A percentile compares a stretch with the other conserved stretches of the same genome.
phyloP scores from a whole-genome alignment of 768 basidiomycete genomes.

The Crassisporium funariophilum region DNA sequence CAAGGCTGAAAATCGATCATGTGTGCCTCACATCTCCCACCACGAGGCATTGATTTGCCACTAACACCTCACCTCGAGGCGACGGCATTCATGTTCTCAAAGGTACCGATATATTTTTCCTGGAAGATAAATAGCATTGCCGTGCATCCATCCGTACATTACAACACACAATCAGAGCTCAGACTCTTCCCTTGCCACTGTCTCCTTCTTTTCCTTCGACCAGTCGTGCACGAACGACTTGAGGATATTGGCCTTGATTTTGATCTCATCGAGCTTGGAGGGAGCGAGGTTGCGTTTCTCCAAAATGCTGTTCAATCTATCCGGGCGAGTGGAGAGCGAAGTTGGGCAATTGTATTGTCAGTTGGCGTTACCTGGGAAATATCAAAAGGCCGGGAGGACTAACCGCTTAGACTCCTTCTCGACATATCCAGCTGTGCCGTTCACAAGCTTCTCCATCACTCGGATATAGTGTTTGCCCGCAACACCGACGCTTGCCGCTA shows the following conservation, averaged over 20 bases:
- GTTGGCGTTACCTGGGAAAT: conserved; percentile 9
- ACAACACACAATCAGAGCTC: conserved; percentile 16
- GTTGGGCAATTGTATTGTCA: conserved; percentile 7
- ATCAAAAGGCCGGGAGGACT: conserved; percentile 18
- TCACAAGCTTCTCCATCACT: conserved; percentile 86
- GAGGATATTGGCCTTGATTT: conserved; percentile 88
- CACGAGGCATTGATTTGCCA: conserved; percentile 13
- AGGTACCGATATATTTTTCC: conserved; percentile 9
- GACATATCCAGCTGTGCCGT: conserved; percentile 71
- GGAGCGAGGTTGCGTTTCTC: conserved; percentile 75
- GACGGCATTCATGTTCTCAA: too few species aligned
- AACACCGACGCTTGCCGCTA: conserved; percentile 53
- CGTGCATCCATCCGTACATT: conserved; percentile 1
- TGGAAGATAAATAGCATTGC: neutral
- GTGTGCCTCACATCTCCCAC: conserved; percentile 8
- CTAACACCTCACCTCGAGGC: neutral
- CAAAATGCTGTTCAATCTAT: conserved; percentile 75
- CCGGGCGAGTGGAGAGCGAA: conserved; percentile 1
- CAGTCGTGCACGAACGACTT: conserved; percentile 54
- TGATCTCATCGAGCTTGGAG: conserved; percentile 89
- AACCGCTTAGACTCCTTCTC: conserved; percentile 87
- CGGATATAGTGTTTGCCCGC: conserved; percentile 79
- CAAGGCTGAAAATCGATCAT: conserved; percentile 22
- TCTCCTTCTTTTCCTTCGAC: conserved; percentile 35
- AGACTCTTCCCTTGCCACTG: conserved; percentile 28